These are phyloP conservation scores for Irpex lacteus DNA, from an alignment of 1,284 basidiomycete genomes.

Conservation along the genomic window DNA sequence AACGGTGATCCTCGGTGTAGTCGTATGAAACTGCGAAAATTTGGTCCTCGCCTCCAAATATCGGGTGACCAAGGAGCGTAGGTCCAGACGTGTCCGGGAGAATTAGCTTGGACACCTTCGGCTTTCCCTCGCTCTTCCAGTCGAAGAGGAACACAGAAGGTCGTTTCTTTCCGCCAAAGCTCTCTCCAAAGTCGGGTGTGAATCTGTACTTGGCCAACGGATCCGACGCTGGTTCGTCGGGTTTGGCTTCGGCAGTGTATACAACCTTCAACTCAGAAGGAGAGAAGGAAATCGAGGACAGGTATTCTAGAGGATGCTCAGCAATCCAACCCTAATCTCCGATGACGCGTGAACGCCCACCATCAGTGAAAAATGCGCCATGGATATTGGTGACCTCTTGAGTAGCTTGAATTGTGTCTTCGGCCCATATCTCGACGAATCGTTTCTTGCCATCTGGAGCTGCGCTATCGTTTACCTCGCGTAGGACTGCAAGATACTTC, in stretches of 20 bases:
- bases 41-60: slow-evolving; percentile 42
- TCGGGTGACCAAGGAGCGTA: slow-evolving; percentile 54
- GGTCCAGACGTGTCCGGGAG: slow-evolving; percentile 11
- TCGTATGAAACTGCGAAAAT: slow-evolving; percentile 65
- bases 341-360: slow-evolving; percentile 29
- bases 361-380: slow-evolving; percentile 60
- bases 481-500: slow-evolving; percentile 43
- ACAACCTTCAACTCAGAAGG: slow-evolving; percentile 48
- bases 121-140: slow-evolving; percentile 29
- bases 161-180: slow-evolving; percentile 42
- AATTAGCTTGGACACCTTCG: background rate
- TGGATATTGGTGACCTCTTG: slow-evolving; percentile 60
- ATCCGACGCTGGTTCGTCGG: slow-evolving; percentile 30
- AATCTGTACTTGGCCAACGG: slow-evolving; percentile 50
- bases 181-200: slow-evolving; percentile 55
- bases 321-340: background rate
- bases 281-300: slow-evolving; percentile 49
- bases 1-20: slow-evolving; percentile 49
- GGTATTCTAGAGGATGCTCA: slow-evolving; percentile 36
- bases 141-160: slow-evolving; percentile 49
- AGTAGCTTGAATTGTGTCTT: slow-evolving; percentile 37
- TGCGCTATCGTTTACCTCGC: slow-evolving; percentile 32
- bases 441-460: slow-evolving; percentile 39
- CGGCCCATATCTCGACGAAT: slow-evolving; percentile 62
- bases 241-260: slow-evolving; percentile 56